Evolutionary conservation across 129 eudicot genomes (phyloP), one percentile per base, ranked within the genome.

Genomic region (Flaveria bidentis): DNA sequence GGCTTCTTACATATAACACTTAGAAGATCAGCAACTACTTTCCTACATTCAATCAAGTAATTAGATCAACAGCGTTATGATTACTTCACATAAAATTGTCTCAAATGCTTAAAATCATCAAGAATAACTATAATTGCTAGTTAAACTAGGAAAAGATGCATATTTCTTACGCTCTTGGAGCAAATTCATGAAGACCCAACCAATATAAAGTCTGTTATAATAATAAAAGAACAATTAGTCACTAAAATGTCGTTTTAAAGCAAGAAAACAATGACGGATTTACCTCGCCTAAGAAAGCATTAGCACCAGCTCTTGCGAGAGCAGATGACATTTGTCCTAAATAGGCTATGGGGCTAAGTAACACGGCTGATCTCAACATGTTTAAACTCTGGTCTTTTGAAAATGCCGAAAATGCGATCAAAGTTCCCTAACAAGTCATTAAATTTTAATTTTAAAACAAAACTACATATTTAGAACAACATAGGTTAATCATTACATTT

Each of bases 291-390:
- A 84, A 16, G 58, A 94, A 91, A 12, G 74, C 49, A 51, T 91
- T 84, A 2, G 91, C 93, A 64, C 79, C 93, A 26, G 75, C 76
- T 73, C 82, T 86, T 2, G 85, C 93, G 9, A 91, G 90, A 64
- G 69, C 65, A 13, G 99, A 86, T 1, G 88, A 75, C 82, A 91
- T 82, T 41, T 89, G 86, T 2, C 92, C 96, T 82, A 94, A 39
- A 72, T 91, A 94, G 41, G 97, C 97, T 13, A 91, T 84, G 9
- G 99, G 99, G 84, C 96, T 84, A 4, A 94, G 85, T 74, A 94
- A 78, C 58, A 85, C 97, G 14, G 94, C 97, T 62, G 96, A 91
- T 83, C 89, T 86, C 71, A 91, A 74, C 87, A 77, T 86, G 83
- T 82, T 73, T 73, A 87, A 30, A 23, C 87, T 76, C 63, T 86